phyloP scores from a whole-genome alignment of 2,329 filamentous ascomycete species.

The Aphanocladium album region DNA sequence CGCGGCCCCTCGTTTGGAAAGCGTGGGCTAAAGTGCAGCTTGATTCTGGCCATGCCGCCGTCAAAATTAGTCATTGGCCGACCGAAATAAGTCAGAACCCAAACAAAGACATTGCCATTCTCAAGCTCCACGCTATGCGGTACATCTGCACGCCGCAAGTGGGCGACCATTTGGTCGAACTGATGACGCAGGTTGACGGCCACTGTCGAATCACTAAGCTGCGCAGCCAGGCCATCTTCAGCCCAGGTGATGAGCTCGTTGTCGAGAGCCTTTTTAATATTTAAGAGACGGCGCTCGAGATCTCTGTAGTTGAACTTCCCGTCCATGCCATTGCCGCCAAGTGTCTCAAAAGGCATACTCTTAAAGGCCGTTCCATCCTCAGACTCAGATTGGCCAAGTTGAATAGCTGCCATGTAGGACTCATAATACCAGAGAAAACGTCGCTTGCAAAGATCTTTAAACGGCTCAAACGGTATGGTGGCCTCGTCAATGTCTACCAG shows the following conservation, averaged over 20 bases:
- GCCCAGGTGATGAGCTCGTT: constrained; percentile 70
- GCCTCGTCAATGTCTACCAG: constrained; percentile 43
- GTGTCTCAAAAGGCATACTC: constrained; percentile 80
- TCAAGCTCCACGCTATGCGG: constrained; percentile 73
- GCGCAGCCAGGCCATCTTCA: constrained; percentile 57
- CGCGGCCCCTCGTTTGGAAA: constrained; percentile 89
- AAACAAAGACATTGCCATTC: constrained; percentile 81
- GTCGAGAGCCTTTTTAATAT: constrained; percentile 66
- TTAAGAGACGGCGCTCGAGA: constrained; percentile 62
- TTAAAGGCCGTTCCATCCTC: constrained; percentile 60
- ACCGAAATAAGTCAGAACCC: constrained; percentile 85
- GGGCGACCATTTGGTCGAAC: constrained; percentile 73
- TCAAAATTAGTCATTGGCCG: constrained; percentile 90
- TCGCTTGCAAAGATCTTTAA: constrained; percentile 84
- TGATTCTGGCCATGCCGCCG: constrained; percentile 81
- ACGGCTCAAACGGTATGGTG: constrained; percentile 68
- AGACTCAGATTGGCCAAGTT: constrained; percentile 58
- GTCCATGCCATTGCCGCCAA: constrained; percentile 72
- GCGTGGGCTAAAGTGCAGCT: constrained; percentile 70
- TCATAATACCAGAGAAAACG: constrained; percentile 96
- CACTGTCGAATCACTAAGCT: constrained; percentile 64
- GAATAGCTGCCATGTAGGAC: constrained; percentile 70
- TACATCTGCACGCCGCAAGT: constrained; percentile 65
- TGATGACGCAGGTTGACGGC: constrained; percentile 79
- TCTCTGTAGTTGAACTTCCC: constrained; percentile 78